A percentile compares a stretch with the other conserved stretches of the same genome.
Conservation (phyloP, 805 yeast genomes). For the Candida silvicultrix region DNA sequence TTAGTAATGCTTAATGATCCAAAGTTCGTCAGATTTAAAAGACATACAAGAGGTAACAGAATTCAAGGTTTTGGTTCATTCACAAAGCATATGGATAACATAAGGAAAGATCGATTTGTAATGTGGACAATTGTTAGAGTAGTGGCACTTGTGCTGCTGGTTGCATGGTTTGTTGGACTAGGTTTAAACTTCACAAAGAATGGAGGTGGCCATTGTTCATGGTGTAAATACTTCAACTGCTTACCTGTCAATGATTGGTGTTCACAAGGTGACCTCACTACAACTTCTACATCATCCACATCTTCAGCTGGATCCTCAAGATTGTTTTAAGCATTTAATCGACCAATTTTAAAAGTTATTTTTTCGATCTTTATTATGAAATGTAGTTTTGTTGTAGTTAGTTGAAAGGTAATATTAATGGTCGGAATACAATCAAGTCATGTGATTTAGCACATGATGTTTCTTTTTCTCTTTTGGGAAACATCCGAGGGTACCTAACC, state of each 20-base stretch:
- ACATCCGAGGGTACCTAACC: too few species aligned
- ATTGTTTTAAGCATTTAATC: not conserved
- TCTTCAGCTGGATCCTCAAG: not conserved
- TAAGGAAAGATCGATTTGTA: conserved; percentile 35
- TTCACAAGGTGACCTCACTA: conserved; percentile 33
- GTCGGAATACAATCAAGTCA: too few species aligned
- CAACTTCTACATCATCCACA: not conserved
- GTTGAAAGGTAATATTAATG: too few species aligned
- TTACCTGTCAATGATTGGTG: conserved; percentile 71
- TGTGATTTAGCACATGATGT: too few species aligned
- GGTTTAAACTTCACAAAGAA: conserved; percentile 39
- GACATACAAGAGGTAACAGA: conserved; percentile 6
- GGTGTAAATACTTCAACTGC: conserved; percentile 74
- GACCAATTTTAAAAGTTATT: too few species aligned
- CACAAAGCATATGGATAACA: conserved; percentile 7
- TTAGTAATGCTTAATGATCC: conserved; percentile 52
- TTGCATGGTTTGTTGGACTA: conserved; percentile 45
- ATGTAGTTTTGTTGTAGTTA: too few species aligned
- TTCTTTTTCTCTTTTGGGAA: too few species aligned
- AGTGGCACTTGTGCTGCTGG: conserved; percentile 35
- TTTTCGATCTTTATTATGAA: too few species aligned
- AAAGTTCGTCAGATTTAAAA: conserved; percentile 26
- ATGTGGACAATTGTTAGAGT: conserved; percentile 48
- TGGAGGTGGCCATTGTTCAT: conserved; percentile 48
- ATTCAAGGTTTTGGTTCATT: not conserved